Evolutionary conservation across 208 protist genomes (phyloP).

Genomic region (Crithidia fasciculata): DNA sequence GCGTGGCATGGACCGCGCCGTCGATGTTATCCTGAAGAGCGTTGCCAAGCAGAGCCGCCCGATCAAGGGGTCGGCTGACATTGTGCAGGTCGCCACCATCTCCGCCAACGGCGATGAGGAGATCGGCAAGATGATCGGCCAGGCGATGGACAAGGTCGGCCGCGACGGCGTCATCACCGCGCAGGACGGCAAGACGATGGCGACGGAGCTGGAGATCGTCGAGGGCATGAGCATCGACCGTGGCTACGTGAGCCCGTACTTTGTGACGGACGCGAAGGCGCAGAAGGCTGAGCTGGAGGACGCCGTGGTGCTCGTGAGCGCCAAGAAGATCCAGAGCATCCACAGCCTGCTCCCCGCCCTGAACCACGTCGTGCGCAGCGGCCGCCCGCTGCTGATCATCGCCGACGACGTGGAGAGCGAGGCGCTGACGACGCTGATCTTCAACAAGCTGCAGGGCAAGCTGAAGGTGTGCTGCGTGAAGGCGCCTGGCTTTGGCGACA

Average conservation of each 20-base stretch:
- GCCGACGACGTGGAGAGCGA: conserved; percentile 99
- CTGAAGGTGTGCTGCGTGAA: conserved; percentile 95
- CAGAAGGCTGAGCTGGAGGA: conserved; percentile 97
- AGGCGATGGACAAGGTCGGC: conserved; percentile 99
- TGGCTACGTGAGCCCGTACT: conserved; percentile 99
- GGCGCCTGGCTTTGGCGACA: conserved; percentile 99
- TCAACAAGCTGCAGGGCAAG: conserved; percentile 89
- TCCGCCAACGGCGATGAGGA: conserved; percentile 99
- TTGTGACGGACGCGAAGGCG: conserved; percentile 98
- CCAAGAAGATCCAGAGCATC: conserved; percentile 96
- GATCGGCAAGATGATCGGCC: conserved; percentile 98
- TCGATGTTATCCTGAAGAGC: conserved; percentile 87
- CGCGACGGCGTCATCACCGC: conserved; percentile 99
- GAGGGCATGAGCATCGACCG: conserved; percentile 98
- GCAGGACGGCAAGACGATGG: conserved; percentile 98
- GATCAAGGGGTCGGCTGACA: conserved; percentile 96
- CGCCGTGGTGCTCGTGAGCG: conserved; percentile 94
- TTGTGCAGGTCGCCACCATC: conserved; percentile 98
- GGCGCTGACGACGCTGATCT: conserved; percentile 92
- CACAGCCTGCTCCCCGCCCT: conserved; percentile 91
- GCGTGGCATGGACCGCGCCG: conserved; percentile 97
- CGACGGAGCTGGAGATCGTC: conserved; percentile 97
- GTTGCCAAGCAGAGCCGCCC: conserved; percentile 92
- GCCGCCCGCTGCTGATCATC: conserved; percentile 98
- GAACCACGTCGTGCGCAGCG: conserved; percentile 84